These are phyloP conservation scores for Vairimorpha apis DNA, from an alignment of 371 early-diverging fungal genomes.

Conservation along the genomic window DNA sequence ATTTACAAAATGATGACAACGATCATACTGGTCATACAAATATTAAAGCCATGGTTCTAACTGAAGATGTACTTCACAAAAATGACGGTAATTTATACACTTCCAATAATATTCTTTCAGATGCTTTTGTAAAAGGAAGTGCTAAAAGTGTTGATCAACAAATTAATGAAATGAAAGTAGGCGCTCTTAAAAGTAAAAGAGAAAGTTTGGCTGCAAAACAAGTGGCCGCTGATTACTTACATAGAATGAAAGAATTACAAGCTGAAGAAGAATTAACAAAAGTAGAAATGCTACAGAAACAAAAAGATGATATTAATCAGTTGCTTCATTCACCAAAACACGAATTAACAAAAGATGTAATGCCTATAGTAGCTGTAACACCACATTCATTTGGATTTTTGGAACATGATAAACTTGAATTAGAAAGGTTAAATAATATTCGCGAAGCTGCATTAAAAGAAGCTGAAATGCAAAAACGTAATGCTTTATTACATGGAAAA, in stretches of 20 bases:
- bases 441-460: not conserved
- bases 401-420: slow-evolving; percentile 6
- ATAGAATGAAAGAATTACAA: not conserved
- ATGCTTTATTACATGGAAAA: slow-evolving; percentile 11
- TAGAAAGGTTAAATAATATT: slow-evolving; percentile 6
- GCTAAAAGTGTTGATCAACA: slow-evolving; percentile 17
- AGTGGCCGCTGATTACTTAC: not conserved
- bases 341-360: slow-evolving; percentile 8
- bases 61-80: slow-evolving; percentile 16
- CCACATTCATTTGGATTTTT: slow-evolving; percentile 11
- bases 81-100: slow-evolving; percentile 9
- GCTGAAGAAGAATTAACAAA: slow-evolving; percentile 5
- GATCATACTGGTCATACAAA: slow-evolving; percentile 2
- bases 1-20: no score
- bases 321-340: slow-evolving; percentile 1
- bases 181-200: not conserved
- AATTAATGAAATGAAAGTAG: slow-evolving; percentile 4
- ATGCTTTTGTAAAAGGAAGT: not conserved
- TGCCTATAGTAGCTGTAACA: slow-evolving; percentile 10
- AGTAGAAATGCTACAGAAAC: not conserved
- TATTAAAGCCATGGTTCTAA: slow-evolving; percentile 13
- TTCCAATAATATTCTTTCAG: not conserved
- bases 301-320: not conserved
- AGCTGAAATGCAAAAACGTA: slow-evolving; percentile 3
- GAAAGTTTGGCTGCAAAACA: not conserved